A percentile compares a stretch with the other conserved stretches of the same genome.
phyloP scores from a whole-genome alignment of 2,329 filamentous ascomycete genomes.

The Aspergillus phoenicis region DNA sequence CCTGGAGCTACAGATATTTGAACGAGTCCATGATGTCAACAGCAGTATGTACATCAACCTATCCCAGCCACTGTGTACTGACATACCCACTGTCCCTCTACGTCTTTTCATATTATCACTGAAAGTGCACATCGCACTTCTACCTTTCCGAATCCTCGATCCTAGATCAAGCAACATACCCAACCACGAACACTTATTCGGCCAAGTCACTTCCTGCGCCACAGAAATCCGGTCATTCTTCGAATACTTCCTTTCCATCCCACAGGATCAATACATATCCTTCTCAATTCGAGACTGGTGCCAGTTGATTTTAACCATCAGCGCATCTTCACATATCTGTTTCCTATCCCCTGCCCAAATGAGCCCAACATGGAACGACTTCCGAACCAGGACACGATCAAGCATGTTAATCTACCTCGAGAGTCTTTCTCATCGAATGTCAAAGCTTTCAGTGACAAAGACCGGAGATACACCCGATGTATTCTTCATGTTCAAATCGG shows the following conservation, averaged over 20 bases:
- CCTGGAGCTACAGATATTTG: neutral
- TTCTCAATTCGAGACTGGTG: neutral
- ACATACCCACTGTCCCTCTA: neutral
- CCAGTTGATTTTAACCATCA: neutral
- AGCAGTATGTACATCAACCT: neutral
- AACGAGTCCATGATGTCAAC: neutral
- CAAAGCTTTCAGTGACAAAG: neutral
- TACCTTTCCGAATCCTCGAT: neutral
- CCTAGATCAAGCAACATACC: neutral
- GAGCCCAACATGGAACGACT: neutral
- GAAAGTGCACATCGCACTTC: neutral
- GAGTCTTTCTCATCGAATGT: neutral
- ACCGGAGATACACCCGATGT: neutral
- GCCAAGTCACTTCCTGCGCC: neutral
- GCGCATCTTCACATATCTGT: neutral
- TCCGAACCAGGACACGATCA: neutral
- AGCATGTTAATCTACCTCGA: neutral
- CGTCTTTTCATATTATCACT: neutral
- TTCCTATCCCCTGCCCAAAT: neutral
- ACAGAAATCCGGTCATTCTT: neutral
- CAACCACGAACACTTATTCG: neutral
- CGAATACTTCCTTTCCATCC: neutral
- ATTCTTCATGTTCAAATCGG: slow-evolving; percentile 1
- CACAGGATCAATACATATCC: neutral
- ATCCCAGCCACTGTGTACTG: neutral